These are phyloP conservation scores for Rhodotorula kratochvilovae DNA, from an alignment of 768 basidiomycete genomes.

Conservation along the genomic window DNA sequence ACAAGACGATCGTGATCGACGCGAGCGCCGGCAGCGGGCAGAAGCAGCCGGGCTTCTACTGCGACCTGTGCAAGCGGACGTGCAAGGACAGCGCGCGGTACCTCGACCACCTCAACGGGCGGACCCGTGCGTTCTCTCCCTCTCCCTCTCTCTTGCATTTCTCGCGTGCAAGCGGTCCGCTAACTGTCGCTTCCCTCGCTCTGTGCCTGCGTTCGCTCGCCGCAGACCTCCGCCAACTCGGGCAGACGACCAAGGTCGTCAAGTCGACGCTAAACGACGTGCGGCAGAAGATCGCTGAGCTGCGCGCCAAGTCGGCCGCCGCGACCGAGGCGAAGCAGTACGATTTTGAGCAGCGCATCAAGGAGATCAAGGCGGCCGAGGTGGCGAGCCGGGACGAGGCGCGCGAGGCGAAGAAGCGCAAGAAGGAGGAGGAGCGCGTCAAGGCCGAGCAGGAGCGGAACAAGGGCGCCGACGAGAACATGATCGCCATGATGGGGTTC, in stretches of 20 bases:
- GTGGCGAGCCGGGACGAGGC: constrained; percentile 38
- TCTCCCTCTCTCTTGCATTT: too few species aligned
- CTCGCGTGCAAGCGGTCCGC: too few species aligned
- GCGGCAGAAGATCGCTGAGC: constrained; percentile 75
- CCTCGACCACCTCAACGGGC: constrained; percentile 89
- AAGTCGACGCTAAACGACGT: constrained; percentile 91
- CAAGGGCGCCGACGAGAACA: constrained; percentile 58
- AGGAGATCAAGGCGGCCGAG: constrained; percentile 56
- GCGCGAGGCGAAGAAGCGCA: constrained; percentile 57
- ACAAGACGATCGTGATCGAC: constrained; percentile 90
- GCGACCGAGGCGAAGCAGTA: constrained; percentile 77
- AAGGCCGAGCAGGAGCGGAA: constrained; percentile 60
- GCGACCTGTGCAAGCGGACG: constrained; percentile 82
- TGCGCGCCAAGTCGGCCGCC: constrained; percentile 81
- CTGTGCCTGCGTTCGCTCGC: background rate
- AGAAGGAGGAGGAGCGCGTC: constrained; percentile 73
- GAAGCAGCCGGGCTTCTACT: constrained; percentile 89
- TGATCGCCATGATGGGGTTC: constrained; percentile 85
- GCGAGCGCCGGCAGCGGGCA: constrained; percentile 64
- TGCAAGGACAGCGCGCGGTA: constrained; percentile 93
- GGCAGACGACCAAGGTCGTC: constrained; percentile 85
- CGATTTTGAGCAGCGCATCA: constrained; percentile 85
- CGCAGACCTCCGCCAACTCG: constrained; percentile 80
- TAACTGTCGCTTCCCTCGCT: background rate
- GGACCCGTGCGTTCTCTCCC: constrained; percentile 87